phyloP scores from a whole-genome alignment of 1,139 yeast species.

The Pichia terricola region DNA sequence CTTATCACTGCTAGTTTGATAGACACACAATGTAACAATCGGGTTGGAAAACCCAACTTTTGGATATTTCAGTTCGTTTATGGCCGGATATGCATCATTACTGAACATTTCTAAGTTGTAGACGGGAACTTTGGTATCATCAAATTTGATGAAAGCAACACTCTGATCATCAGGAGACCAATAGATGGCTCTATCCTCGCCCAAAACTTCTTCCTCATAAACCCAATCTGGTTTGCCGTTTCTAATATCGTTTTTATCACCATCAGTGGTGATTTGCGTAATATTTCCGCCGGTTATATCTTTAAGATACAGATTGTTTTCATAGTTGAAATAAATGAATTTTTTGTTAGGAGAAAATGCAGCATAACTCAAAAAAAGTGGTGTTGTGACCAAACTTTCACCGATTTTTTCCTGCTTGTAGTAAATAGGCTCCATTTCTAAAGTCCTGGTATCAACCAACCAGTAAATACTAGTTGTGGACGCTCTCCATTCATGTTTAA shows the following conservation, averaged over 20 bases:
- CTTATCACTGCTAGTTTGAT: constrained; percentile 26
- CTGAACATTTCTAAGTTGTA: constrained; percentile 59
- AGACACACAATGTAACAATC: constrained; percentile 37
- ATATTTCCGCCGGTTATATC: constrained; percentile 23
- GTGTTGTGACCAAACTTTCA: constrained; percentile 15
- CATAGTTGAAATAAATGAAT: constrained; percentile 54
- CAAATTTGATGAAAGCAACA: constrained; percentile 54
- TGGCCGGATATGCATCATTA: constrained; percentile 45
- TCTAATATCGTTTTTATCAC: constrained; percentile 46
- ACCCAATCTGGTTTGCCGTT: constrained; percentile 97
- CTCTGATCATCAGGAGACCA: constrained; percentile 72
- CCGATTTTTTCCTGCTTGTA: constrained; percentile 17
- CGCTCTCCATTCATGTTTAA: constrained; percentile 60
- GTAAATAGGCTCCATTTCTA: constrained; percentile 33
- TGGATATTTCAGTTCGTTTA: constrained; percentile 63
- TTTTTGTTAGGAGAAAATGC: constrained; percentile 70
- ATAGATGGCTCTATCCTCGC: constrained; percentile 63
- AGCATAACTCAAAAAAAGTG: constrained; percentile 38
- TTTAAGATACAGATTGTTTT: constrained; percentile 50
- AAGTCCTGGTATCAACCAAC: constrained; percentile 39
- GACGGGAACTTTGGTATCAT: constrained; percentile 62
- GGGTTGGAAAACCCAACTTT: constrained; percentile 83
- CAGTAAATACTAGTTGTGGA: constrained; percentile 63
- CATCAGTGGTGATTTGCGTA: constrained; percentile 55
- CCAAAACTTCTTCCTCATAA: constrained; percentile 84